These are phyloP conservation scores for Sergeia podlipaevii DNA, from an alignment of 208 protist species.

Conservation along the genomic window DNA sequence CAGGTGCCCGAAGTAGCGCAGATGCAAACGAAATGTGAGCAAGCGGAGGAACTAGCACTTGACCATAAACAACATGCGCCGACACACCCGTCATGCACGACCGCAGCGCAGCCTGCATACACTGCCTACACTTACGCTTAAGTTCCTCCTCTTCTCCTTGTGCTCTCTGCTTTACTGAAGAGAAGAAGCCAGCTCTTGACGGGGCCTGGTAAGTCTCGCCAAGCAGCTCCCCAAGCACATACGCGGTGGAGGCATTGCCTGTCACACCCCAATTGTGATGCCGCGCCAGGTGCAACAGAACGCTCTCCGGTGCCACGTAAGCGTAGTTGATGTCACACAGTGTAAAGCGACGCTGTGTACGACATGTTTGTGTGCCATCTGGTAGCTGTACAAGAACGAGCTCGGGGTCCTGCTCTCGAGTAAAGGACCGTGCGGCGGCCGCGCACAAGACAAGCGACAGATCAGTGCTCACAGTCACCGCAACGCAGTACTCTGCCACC, in stretches of 20 bases:
- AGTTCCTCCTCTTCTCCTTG: too few relatives aligned
- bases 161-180: too few relatives aligned
- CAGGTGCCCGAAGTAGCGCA: neutral
- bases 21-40: constrained; percentile 51
- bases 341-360: constrained; percentile 24
- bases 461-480: constrained; percentile 27
- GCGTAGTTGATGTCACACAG: constrained; percentile 52
- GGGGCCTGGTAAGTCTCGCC: too few relatives aligned
- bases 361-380: constrained; percentile 19
- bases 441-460: constrained; percentile 27
- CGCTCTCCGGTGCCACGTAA: constrained; percentile 17
- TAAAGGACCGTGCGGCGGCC: constrained; percentile 24
- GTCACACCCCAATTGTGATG: too few relatives aligned
- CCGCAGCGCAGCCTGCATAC: too few relatives aligned
- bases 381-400: constrained; percentile 12
- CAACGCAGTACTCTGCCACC: constrained; percentile 17
- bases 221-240: too few relatives aligned
- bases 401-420: constrained; percentile 61
- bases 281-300: neutral
- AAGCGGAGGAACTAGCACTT: constrained; percentile 25
- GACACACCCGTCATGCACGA: too few relatives aligned
- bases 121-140: too few relatives aligned
- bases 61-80: constrained; percentile 55
- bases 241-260: too few relatives aligned
- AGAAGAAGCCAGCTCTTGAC: too few relatives aligned